Conservation (phyloP, 148 eudicot genomes). For the Fallopia convolvulus region DNA sequence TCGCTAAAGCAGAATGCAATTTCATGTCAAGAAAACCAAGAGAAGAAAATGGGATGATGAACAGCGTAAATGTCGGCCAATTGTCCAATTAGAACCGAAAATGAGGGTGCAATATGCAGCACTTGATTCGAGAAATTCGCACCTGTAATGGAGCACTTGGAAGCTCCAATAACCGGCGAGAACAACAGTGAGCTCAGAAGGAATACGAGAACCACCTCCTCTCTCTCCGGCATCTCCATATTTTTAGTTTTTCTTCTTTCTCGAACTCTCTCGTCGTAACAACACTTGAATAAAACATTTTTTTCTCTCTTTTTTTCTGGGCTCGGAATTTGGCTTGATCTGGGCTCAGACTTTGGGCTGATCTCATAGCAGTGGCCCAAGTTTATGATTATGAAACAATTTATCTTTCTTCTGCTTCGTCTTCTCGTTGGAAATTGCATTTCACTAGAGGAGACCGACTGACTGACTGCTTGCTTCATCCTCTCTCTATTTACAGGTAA, state of each 20-base stretch:
- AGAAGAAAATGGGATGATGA: neutral
- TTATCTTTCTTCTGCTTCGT: neutral
- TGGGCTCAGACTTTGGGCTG: neutral
- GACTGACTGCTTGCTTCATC: neutral
- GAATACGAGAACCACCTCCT: slow-evolving; percentile 7
- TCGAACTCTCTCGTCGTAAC: slow-evolving; percentile 8
- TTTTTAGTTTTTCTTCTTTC: neutral
- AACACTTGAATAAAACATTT: neutral
- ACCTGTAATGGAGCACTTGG: slow-evolving; percentile 32
- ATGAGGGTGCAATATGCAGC: neutral
- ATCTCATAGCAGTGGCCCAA: neutral
- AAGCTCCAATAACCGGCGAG: slow-evolving; percentile 17
- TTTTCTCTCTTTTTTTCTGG: neutral
- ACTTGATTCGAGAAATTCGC: neutral
- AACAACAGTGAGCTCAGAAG: slow-evolving; percentile 10
- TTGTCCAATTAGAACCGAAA: neutral
- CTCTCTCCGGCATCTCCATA: neutral
- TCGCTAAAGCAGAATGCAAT: neutral
- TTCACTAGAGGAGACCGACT: neutral
- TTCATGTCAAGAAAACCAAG: neutral
- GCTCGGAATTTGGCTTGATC: neutral
- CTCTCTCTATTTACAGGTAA: neutral
- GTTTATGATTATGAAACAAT: neutral
- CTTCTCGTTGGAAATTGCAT: neutral
- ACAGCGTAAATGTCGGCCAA: neutral